Evolutionary conservation across 768 basidiomycete species (phyloP).

Genomic region (Crucibulum laeve): DNA sequence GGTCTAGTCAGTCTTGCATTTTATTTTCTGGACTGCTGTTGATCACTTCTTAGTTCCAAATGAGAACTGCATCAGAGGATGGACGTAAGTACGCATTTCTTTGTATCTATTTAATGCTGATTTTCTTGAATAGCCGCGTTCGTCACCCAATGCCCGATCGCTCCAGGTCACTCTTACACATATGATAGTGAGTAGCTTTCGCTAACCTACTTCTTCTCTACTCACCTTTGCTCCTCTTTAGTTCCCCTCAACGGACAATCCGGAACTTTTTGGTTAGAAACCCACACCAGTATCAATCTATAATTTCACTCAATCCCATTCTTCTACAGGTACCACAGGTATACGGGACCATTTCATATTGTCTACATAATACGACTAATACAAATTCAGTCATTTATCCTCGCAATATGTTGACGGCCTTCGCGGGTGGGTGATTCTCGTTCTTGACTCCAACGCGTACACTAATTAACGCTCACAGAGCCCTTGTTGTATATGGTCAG

Average conservation of each 20-base stretch:
- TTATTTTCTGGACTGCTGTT: background rate
- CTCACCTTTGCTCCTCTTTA: slow-evolving; percentile 4
- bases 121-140: slow-evolving; percentile 2
- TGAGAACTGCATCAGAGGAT: slow-evolving; percentile 39
- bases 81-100: slow-evolving; percentile 22
- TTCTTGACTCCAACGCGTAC: slow-evolving; percentile 18
- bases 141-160: slow-evolving; percentile 11
- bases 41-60: slow-evolving; percentile 27
- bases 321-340: slow-evolving; percentile 17
- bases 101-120: background rate
- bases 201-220: background rate
- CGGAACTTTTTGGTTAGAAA: slow-evolving; percentile 7
- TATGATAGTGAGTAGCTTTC: slow-evolving; percentile 10
- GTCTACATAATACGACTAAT: background rate
- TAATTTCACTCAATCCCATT: too few species aligned
- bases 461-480: slow-evolving; percentile 8
- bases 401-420: slow-evolving; percentile 20
- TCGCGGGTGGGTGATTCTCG: slow-evolving; percentile 14
- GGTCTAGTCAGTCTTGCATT: slow-evolving; percentile 17
- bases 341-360: background rate
- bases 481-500: slow-evolving; percentile 20
- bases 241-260: slow-evolving; percentile 11
- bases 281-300: background rate
- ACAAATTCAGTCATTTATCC: slow-evolving; percentile 14
- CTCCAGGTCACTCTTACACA: slow-evolving; percentile 13